These are phyloP conservation scores for Neurospora hispaniola DNA, from an alignment of 495 filamentous ascomycete genomes.

Conservation along the genomic window DNA sequence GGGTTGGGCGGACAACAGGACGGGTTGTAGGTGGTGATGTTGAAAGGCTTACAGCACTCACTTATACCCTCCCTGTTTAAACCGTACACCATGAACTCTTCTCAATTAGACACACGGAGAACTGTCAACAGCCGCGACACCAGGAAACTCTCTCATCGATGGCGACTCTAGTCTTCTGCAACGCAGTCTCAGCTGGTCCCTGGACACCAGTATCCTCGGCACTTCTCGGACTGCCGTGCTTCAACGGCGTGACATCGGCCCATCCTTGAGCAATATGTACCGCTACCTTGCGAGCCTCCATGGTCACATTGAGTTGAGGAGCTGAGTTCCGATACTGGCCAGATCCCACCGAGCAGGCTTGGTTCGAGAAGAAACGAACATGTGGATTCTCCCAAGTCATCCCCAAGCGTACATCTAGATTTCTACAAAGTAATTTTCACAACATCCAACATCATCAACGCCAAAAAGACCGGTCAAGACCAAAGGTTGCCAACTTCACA, in stretches of 20 bases:
- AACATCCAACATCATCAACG: background rate
- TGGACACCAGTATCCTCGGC: background rate
- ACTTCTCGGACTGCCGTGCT: slow-evolving; percentile 1
- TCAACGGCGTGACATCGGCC: slow-evolving; percentile 22
- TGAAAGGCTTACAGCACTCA: background rate
- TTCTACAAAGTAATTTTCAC: background rate
- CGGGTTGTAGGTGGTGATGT: background rate
- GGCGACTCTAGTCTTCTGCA: background rate
- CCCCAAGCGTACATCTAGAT: slow-evolving; percentile 3
- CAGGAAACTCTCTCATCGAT: background rate
- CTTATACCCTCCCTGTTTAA: background rate
- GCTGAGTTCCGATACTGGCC: background rate
- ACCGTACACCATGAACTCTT: background rate
- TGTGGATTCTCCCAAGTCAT: background rate
- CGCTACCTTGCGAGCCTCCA: background rate
- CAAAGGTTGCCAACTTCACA: background rate
- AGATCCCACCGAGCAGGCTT: background rate
- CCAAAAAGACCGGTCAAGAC: background rate
- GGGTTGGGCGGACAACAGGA: background rate
- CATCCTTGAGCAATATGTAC: background rate
- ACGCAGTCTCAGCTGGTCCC: background rate
- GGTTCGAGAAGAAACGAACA: background rate
- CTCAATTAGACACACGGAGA: background rate
- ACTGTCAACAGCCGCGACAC: background rate
- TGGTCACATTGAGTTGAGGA: background rate